Evolutionary conservation across 2,329 filamentous ascomycete genomes (phyloP).

Genomic region (Aspergillus sp.): DNA sequence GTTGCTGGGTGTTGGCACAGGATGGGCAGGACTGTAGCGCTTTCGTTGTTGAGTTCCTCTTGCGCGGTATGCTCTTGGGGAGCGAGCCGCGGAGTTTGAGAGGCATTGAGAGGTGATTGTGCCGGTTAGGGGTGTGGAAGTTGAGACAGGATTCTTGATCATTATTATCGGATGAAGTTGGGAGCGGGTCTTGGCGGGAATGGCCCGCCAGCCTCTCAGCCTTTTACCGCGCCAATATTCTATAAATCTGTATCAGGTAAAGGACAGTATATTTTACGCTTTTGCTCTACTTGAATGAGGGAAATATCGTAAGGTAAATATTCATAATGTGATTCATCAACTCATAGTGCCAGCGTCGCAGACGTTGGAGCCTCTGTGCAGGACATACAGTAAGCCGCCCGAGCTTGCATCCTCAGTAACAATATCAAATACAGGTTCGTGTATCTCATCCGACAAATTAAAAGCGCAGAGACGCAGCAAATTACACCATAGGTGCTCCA

Average conservation of each 20-base stretch:
- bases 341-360: slow-evolving; percentile 30
- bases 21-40: slow-evolving; percentile 42
- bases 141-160: background rate
- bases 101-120: slow-evolving; percentile 33
- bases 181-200: slow-evolving; percentile 18
- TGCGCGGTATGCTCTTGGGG: slow-evolving; percentile 33
- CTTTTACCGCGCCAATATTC: background rate
- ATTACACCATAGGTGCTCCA: background rate
- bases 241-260: background rate
- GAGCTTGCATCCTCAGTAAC: slow-evolving; percentile 14
- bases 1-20: slow-evolving; percentile 35
- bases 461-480: background rate
- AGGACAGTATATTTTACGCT: background rate
- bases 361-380: slow-evolving; percentile 25
- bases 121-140: background rate
- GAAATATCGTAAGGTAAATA: background rate
- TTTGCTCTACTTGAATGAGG: background rate
- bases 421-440: slow-evolving; percentile 20
- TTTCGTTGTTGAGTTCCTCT: slow-evolving; percentile 19
- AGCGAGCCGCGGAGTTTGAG: slow-evolving; percentile 39
- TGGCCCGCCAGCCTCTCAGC: background rate
- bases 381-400: slow-evolving; percentile 21
- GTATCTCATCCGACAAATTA: slow-evolving; percentile 12
- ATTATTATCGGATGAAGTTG: slow-evolving; percentile 6
- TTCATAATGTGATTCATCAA: slow-evolving; percentile 31